These are phyloP conservation scores for Coprinopsis strossmayeri DNA, from an alignment of 768 basidiomycete species.

Conservation along the genomic window DNA sequence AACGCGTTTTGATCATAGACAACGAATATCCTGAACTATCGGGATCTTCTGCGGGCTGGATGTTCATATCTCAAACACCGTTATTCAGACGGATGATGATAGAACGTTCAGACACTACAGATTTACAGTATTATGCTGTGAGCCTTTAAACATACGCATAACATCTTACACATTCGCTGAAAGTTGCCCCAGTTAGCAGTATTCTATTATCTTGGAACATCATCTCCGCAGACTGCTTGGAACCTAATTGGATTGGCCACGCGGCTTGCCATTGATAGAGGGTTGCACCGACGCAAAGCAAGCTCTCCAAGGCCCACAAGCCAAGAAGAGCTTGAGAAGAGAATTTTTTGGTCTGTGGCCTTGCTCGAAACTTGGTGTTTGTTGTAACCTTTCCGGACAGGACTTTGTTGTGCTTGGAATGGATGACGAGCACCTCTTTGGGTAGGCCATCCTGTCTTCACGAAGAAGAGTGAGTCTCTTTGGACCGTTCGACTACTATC, in stretches of 20 bases:
- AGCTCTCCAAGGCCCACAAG: conserved; percentile 19
- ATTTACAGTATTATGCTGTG: conserved; percentile 65
- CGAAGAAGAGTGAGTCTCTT: conserved; percentile 58
- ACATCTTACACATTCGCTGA: conserved; percentile 1
- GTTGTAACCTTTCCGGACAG: conserved; percentile 9
- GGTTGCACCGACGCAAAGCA: conserved; percentile 46
- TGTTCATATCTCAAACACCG: conserved; percentile 56
- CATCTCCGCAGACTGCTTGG: conserved; percentile 51
- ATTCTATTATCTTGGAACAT: conserved; percentile 32
- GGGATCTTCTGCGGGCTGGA: conserved; percentile 48
- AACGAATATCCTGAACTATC: conserved; percentile 23
- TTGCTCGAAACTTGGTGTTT: not conserved
- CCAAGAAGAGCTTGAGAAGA: conserved; percentile 59
- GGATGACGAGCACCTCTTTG: conserved; percentile 37
- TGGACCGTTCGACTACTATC: not conserved
- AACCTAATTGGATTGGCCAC: conserved; percentile 50
- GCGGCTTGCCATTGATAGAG: conserved; percentile 56
- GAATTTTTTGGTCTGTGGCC: conserved; percentile 48
- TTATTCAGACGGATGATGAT: conserved; percentile 52
- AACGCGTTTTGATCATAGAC: conserved; percentile 22
- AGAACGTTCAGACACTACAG: conserved; percentile 52
- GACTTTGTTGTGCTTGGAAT: conserved; percentile 27
- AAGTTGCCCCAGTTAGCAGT: conserved; percentile 21
- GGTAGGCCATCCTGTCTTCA: conserved; percentile 64
- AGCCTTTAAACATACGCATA: conserved; percentile 21